These are phyloP conservation scores for Craterostigma plantagineum DNA, from an alignment of 257 asterid species.

Conservation along the genomic window DNA sequence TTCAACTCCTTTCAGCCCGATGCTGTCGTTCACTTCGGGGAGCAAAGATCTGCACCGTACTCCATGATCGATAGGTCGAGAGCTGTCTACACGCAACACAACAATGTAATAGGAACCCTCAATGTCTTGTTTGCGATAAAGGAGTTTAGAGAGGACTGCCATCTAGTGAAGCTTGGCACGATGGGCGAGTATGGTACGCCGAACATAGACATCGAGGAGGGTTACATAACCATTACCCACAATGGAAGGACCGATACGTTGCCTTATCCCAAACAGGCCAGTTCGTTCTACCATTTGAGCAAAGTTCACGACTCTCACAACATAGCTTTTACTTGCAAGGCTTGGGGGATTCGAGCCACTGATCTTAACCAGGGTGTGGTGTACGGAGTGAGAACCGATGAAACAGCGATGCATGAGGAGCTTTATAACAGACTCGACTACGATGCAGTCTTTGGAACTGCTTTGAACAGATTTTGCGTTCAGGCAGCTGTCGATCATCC, in stretches of 20 bases:
- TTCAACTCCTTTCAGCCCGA: constrained; percentile 70
- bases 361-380: constrained; percentile 95
- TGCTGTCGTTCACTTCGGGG: constrained; percentile 89
- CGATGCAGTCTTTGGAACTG: constrained; percentile 88
- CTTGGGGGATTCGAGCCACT: constrained; percentile 95
- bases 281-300: constrained; percentile 88
- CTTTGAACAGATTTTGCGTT: constrained; percentile 85
- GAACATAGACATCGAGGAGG: constrained; percentile 90
- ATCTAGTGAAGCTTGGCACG: constrained; percentile 90
- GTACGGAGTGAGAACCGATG: constrained; percentile 74
- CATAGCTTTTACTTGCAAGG: constrained; percentile 82
- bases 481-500: constrained; percentile 97
- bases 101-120: constrained; percentile 79
- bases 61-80: constrained; percentile 95
- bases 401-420: constrained; percentile 82
- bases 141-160: constrained; percentile 81
- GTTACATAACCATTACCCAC: constrained; percentile 72
- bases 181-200: constrained; percentile 99
- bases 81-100: constrained; percentile 80
- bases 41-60: constrained; percentile 91
- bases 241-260: constrained; percentile 87
- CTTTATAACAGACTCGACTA: constrained; percentile 71
- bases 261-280: constrained; percentile 90
- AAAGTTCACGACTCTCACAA: constrained; percentile 93
- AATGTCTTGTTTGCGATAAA: constrained; percentile 84